These are phyloP conservation scores for Fusarium newnesense DNA, from an alignment of 2,329 filamentous ascomycete genomes.

Conservation along the genomic window DNA sequence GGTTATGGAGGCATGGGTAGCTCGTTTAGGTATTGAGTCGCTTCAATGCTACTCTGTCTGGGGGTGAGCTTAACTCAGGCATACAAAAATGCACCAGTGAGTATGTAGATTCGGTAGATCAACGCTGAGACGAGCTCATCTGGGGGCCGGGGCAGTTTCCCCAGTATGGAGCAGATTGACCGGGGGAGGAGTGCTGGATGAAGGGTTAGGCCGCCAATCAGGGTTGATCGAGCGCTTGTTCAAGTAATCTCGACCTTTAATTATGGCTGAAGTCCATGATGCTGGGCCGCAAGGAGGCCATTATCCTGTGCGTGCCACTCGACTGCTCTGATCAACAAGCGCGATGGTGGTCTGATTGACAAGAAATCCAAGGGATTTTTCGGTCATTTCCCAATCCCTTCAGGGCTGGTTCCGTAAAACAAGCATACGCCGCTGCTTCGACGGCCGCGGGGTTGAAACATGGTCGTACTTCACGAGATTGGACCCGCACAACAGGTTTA, in stretches of 20 bases:
- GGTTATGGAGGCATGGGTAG: slow-evolving; percentile 23
- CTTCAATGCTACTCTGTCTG: slow-evolving; percentile 4
- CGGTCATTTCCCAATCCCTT: not conserved
- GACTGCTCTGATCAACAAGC: not conserved
- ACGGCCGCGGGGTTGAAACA: not conserved
- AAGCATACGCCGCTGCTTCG: not conserved
- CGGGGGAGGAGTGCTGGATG: not conserved
- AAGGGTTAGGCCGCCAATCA: slow-evolving; percentile 4
- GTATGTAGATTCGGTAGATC: slow-evolving; percentile 29
- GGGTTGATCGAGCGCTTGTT: not conserved
- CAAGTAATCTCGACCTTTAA: slow-evolving; percentile 5
- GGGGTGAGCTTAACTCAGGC: not conserved
- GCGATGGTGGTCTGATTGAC: not conserved
- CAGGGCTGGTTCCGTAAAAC: not conserved
- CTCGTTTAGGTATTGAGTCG: slow-evolving; percentile 2
- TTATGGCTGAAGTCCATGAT: slow-evolving; percentile 1
- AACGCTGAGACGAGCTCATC: slow-evolving; percentile 11
- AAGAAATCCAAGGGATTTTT: not conserved
- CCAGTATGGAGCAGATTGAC: slow-evolving; percentile 2
- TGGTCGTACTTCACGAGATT: not conserved
- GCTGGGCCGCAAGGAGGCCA: slow-evolving; percentile 8
- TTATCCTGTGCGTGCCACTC: not conserved
- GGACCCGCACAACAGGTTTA: slow-evolving; percentile 8
- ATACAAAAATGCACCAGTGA: slow-evolving; percentile 7
- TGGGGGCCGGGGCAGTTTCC: not conserved